Evolutionary conservation across 139 green algal species (phyloP), one percentile per base, ranked within the genome.

Genomic region (Chara braunii): DNA sequence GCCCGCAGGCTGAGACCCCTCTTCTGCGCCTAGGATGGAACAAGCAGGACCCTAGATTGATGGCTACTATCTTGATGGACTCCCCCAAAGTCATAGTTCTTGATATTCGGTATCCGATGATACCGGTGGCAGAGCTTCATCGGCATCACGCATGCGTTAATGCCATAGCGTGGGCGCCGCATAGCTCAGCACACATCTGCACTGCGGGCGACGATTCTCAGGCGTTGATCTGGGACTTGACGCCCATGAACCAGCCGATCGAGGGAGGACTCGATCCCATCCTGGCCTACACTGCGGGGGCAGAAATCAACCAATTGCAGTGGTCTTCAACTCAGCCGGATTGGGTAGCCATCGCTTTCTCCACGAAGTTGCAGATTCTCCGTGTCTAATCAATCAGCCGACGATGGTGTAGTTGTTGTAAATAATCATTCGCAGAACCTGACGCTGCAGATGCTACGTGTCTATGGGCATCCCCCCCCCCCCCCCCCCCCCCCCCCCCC

Each of bases 1-100:
- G 66, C 30, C 80, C 84, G 3, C 80, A 84, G 35, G 60, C 70
- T 24, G 82, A 89, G 54, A 89, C 81, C 4, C 86, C 93, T 23
- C 83, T 99, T 44, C 78, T 98, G 60, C 81, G 90, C 4, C 75
- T 99, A 44, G 84, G 79, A 6, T 99, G 94, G 94, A 99, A 98
- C 82, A 91, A 94, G 66, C 68, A 94, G 75, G 92, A 97, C 80
- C 89, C 90, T 5, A 80, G 90, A 23, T 96, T 95, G 83, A 90
- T 99, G 73, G 93, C 93, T 9, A 91, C 87, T 1, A 73, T 95
- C 2, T 42, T 90, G 22, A 87, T 90, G 83, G 88, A 95, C 72
- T 87, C 65, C 11, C 37, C 69, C n/a, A 88, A 87, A 54, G 84
- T 87, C 28, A 69, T 90, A 7, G 79, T 96, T 0, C 81, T 97